Conservation (phyloP, 208 protist genomes). For the Leishmania martiniquensis region DNA sequence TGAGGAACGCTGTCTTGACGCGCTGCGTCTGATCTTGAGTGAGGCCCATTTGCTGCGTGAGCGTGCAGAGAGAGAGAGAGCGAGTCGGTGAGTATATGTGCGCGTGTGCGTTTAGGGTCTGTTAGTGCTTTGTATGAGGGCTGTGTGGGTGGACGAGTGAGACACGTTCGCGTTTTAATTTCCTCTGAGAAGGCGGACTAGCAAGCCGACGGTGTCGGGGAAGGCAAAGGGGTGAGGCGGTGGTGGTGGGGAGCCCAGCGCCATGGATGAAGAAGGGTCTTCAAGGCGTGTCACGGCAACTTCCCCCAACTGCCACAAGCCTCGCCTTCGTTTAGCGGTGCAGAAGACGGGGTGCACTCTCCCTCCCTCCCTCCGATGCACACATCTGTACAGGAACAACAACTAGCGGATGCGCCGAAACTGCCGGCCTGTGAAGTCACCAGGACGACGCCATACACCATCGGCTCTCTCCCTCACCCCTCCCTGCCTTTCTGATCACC, state of each 20-base stretch:
- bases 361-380: not conserved
- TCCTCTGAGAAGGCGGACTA: not conserved
- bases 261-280: not conserved
- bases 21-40: slow-evolving; percentile 80
- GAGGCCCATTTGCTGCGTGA: slow-evolving; percentile 61
- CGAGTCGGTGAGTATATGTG: slow-evolving; percentile 2
- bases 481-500: not conserved
- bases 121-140: not conserved
- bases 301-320: not conserved
- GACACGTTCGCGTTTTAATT: not conserved
- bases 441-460: not conserved
- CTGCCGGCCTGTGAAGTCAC: not conserved
- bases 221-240: too few relatives aligned
- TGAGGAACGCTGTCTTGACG: slow-evolving; percentile 89
- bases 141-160: not conserved
- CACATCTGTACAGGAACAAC: not conserved
- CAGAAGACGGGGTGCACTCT: not conserved
- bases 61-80: not conserved
- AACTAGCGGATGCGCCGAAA: not conserved
- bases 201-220: not conserved
- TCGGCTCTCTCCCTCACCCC: too few relatives aligned
- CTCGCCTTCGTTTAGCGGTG: not conserved
- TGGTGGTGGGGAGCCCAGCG: not conserved
- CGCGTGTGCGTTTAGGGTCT: not conserved
- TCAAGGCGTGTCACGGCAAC: not conserved